Base-by-base conservation (phyloP, 2,329 filamentous ascomycete species). In the Cryoendolithus antarcticus region DNA sequence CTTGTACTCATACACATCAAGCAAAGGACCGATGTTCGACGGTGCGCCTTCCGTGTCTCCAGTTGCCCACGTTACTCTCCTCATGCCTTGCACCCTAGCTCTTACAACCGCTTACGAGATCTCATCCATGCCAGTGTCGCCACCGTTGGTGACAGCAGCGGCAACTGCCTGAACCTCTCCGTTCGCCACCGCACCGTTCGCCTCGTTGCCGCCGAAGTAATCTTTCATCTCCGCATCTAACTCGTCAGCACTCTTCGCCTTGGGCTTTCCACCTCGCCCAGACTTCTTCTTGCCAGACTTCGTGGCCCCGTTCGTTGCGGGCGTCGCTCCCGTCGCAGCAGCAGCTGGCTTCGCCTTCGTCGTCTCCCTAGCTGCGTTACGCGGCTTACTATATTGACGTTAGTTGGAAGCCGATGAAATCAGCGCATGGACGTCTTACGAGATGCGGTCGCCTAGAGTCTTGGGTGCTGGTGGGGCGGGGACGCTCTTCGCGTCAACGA, bases 151-250 rank as follows among this genome's bases (percentile, higher is more conserved):
- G 33, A 65, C 58, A 39, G 65, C 52, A 43, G 70, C 62, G 40
- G 66, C 69, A 37, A 64, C 60, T 31, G 65, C 64, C 45, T 66
- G 64, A 32, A 56, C 53, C 33, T 64, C 66, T 44, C 64, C 68
- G 32, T 61, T 59, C 4, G 64, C 58, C 41, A 66, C 65, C 44
- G 59, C 62, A 9, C 60, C 62, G 38, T 64, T 59, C 29, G 53
- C 53, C 19, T 51, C 48, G 36, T 57, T 65, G 27, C 60, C 59
- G 38, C 71, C 77, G 59, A 93, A 96, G 68, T 98, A 98, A 62
- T 96, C 91, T 12, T 77, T 80, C 91, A 98, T 98, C 62, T 98
- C 91, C 4, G 85, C 86, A 61, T 98, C 91, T 19, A 98, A 77
- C 67, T 98, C 88, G 60, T 94, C 89, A 1, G 82, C 78, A 0